Evolutionary conservation across 2,329 filamentous ascomycete species (phyloP).

Genomic region (Furcasterigmium sp.): DNA sequence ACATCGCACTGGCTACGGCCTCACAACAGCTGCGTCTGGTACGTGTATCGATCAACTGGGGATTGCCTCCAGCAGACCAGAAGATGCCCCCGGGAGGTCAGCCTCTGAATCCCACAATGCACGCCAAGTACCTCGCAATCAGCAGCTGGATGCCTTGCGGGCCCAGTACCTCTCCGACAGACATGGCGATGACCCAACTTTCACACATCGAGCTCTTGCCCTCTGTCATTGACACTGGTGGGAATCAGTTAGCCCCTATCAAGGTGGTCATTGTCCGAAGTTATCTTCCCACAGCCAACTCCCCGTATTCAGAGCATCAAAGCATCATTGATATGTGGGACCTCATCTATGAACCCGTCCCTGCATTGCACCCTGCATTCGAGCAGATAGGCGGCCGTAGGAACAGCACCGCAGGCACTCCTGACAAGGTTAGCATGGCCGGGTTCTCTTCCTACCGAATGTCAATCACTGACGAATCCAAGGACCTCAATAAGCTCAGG

Average conservation of each 20-base stretch:
- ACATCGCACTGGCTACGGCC: slow-evolving; percentile 55
- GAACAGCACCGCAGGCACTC: slow-evolving; percentile 33
- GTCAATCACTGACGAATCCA: background rate
- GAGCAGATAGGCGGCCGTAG: slow-evolving; percentile 65
- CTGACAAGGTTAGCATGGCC: slow-evolving; percentile 1
- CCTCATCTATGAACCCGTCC: slow-evolving; percentile 60
- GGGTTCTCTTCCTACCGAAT: slow-evolving; percentile 2
- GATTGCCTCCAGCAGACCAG: slow-evolving; percentile 51
- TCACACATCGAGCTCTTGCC: slow-evolving; percentile 73
- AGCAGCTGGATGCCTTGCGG: slow-evolving; percentile 52
- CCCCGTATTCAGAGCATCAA: slow-evolving; percentile 58
- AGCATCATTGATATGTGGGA: slow-evolving; percentile 84
- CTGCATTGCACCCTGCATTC: slow-evolving; percentile 68
- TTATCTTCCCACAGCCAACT: slow-evolving; percentile 44
- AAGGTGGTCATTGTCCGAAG: slow-evolving; percentile 72
- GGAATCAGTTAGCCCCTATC: slow-evolving; percentile 34
- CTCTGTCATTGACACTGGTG: slow-evolving; percentile 51
- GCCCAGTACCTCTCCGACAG: slow-evolving; percentile 33
- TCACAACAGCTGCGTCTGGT: slow-evolving; percentile 71
- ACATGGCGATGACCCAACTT: slow-evolving; percentile 54
- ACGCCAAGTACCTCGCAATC: slow-evolving; percentile 50
- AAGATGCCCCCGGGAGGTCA: slow-evolving; percentile 40
- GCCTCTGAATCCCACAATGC: slow-evolving; percentile 45
- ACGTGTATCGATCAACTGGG: slow-evolving; percentile 72
- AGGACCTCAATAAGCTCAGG: slow-evolving; percentile 37